Percentiles rank a stretch among this genome's conserved stretches.
Conservation (phyloP, 768 basidiomycete species). For the Gymnopilus dilepis region DNA sequence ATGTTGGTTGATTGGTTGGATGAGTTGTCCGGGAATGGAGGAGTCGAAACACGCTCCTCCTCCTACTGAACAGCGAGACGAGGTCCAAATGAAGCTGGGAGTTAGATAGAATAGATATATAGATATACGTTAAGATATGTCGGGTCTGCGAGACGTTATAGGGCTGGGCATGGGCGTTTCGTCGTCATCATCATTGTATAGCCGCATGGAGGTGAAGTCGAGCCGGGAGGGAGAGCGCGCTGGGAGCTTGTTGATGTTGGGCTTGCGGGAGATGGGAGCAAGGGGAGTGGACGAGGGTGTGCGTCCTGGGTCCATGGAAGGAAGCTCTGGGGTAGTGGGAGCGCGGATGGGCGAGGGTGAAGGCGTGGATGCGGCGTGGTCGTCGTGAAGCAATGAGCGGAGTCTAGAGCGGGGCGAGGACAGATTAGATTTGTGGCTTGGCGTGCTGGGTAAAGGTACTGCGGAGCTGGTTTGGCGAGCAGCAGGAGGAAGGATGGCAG, state of each 20-base stretch:
- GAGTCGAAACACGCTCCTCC: no score
- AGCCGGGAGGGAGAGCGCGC: background rate
- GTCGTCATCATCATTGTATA: conserved; percentile 11
- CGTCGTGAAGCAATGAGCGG: background rate
- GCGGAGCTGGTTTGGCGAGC: background rate
- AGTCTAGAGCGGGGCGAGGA: background rate
- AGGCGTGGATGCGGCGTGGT: background rate
- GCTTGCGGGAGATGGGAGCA: background rate
- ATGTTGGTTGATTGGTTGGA: background rate
- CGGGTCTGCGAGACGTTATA: background rate
- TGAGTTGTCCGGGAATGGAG: no score
- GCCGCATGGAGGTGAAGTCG: background rate
- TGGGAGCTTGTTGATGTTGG: background rate
- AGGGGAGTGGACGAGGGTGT: background rate
- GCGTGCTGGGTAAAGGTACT: background rate
- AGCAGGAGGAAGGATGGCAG: background rate
- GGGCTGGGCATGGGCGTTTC: conserved; percentile 15
- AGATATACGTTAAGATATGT: background rate
- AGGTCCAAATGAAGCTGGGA: background rate
- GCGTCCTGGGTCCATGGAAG: background rate
- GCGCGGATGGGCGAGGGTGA: background rate
- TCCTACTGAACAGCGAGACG: background rate
- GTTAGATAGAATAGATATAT: background rate
- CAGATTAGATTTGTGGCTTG: background rate
- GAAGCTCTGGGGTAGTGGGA: background rate